Evolutionary conservation across 345 rosid species (phyloP).

Genomic region (Moringa oleifera): DNA sequence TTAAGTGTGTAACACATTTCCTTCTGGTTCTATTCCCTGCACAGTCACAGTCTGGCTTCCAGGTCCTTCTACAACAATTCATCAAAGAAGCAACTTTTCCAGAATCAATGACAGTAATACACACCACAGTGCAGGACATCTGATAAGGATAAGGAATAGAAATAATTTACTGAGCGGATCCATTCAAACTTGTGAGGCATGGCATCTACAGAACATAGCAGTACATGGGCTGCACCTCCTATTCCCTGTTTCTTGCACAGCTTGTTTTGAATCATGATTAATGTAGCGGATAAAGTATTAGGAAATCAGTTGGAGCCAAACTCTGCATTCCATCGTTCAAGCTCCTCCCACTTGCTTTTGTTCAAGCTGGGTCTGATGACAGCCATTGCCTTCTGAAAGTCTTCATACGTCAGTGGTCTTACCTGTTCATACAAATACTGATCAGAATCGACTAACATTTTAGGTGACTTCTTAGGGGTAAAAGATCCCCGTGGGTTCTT

Average conservation of each 20-base stretch:
- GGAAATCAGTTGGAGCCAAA: constrained; percentile 61
- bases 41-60: too few relatives aligned
- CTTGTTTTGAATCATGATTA: not conserved
- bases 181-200: not conserved
- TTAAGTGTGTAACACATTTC: too few relatives aligned
- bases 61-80: too few relatives aligned
- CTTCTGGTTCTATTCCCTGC: too few relatives aligned
- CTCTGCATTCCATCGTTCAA: constrained; percentile 82
- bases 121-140: not conserved
- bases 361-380: constrained; percentile 89
- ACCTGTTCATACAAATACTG: constrained; percentile 35
- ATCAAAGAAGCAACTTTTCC: too few relatives aligned
- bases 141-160: not conserved
- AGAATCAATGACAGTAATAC: too few relatives aligned
- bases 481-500: too few relatives aligned
- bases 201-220: not conserved
- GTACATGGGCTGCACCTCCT: not conserved
- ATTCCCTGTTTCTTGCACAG: not conserved
- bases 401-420: constrained; percentile 69
- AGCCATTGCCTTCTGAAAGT: constrained; percentile 72
- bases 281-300: not conserved
- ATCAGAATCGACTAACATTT: too few relatives aligned
- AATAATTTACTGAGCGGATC: not conserved
- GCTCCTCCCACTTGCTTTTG: constrained; percentile 90
- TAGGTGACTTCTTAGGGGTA: too few relatives aligned